A percentile compares a stretch with the other conserved stretches of the same genome.
Conservation (phyloP, 805 yeast genomes). For the Groenewaldozyma salmanticensis region DNA sequence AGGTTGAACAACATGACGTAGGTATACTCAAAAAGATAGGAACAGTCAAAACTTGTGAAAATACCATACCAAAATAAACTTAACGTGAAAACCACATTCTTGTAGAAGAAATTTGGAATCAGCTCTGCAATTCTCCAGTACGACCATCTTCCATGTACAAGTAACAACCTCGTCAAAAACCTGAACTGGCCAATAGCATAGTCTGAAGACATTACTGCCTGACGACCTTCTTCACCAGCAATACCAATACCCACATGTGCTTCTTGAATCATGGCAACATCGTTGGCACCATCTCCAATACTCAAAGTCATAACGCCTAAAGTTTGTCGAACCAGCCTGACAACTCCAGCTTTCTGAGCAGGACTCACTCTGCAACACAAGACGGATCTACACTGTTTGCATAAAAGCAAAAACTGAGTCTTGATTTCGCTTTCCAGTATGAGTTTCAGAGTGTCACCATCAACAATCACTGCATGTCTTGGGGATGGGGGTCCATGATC, state of each 20-base stretch:
- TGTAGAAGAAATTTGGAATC: slow-evolving; percentile 75
- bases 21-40: slow-evolving; percentile 70
- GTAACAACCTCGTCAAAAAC: slow-evolving; percentile 50
- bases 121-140: slow-evolving; percentile 66
- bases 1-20: slow-evolving; percentile 70
- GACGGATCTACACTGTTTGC: slow-evolving; percentile 71
- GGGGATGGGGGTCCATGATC: slow-evolving; percentile 60
- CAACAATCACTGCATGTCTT: slow-evolving; percentile 55
- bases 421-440: slow-evolving; percentile 38
- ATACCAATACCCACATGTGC: slow-evolving; percentile 81
- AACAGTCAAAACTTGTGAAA: slow-evolving; percentile 59
- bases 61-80: slow-evolving; percentile 75
- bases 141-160: slow-evolving; percentile 80
- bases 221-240: slow-evolving; percentile 83
- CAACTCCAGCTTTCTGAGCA: slow-evolving; percentile 72
- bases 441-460: slow-evolving; percentile 56
- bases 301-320: slow-evolving; percentile 71
- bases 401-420: slow-evolving; percentile 54
- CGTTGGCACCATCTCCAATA: slow-evolving; percentile 82
- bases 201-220: slow-evolving; percentile 81
- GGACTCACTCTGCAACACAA: slow-evolving; percentile 82
- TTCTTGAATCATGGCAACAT: slow-evolving; percentile 82
- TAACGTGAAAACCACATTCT: slow-evolving; percentile 64
- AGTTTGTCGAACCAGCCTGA: slow-evolving; percentile 52
- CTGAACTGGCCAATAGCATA: slow-evolving; percentile 77